These are phyloP conservation scores for Penstemon newberryi DNA, from an alignment of 257 asterid genomes.

Conservation along the genomic window DNA sequence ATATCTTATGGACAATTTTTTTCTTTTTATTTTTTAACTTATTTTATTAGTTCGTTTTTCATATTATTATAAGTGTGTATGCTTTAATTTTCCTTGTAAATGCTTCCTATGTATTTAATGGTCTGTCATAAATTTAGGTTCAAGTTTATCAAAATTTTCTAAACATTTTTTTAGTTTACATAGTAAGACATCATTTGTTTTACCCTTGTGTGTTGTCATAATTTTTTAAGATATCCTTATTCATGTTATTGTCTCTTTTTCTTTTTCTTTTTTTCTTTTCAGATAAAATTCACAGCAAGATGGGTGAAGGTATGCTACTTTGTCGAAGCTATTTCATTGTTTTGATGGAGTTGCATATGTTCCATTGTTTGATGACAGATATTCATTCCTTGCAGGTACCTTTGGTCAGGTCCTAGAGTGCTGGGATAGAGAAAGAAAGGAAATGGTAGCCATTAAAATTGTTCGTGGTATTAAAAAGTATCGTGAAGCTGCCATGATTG, in stretches of 20 bases:
- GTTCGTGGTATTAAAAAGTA: conserved; percentile 81
- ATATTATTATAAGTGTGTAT: not conserved
- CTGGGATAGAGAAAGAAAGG: conserved; percentile 81
- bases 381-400: conserved; percentile 50
- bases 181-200: too few species aligned
- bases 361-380: not conserved
- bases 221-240: not conserved
- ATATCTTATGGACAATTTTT: too few species aligned
- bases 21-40: not conserved
- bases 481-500: conserved; percentile 91
- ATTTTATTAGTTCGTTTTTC: not conserved
- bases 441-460: conserved; percentile 89
- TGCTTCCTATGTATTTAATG: too few species aligned
- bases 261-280: conserved; percentile 24
- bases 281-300: conserved; percentile 87
- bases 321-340: not conserved
- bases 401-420: conserved; percentile 96
- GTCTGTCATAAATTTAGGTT: too few species aligned
- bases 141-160: too few species aligned
- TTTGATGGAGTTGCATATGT: not conserved
- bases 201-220: too few species aligned
- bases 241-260: too few species aligned
- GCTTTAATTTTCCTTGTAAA: too few species aligned
- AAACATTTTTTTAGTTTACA: too few species aligned
- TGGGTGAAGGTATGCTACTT: conserved; percentile 75